phyloP scores from a whole-genome alignment of 768 basidiomycete genomes.

The Dioszegia crocea region DNA sequence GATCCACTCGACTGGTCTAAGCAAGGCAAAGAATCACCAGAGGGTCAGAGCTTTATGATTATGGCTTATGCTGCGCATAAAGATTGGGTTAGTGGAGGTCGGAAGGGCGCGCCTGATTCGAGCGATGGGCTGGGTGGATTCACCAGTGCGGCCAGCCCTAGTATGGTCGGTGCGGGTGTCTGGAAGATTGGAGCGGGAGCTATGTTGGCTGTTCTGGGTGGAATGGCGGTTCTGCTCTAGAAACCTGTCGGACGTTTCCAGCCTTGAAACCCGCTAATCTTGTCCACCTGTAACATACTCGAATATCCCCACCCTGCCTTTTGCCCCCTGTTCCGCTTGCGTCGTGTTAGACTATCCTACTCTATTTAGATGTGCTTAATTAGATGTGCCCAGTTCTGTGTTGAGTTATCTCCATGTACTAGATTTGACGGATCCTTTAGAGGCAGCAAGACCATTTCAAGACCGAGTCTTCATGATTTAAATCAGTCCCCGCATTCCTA shows the following conservation, averaged over 20 bases:
- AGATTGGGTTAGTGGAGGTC: conserved; percentile 35
- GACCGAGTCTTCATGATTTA: no score
- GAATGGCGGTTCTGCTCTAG: not conserved
- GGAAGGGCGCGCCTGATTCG: not conserved
- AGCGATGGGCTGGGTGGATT: conserved; percentile 3
- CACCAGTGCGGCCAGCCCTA: not conserved
- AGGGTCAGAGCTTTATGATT: conserved; percentile 47
- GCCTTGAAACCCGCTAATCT: no score
- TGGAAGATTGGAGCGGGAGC: not conserved
- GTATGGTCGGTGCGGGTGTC: not conserved
- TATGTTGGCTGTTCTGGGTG: not conserved
- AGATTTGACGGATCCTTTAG: no score
- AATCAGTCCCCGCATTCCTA: no score
- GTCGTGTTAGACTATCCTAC: no score
- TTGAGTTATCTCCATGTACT: no score
- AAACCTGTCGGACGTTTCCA: no score
- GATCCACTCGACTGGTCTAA: conserved; percentile 50
- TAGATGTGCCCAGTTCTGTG: no score
- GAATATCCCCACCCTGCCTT: not conserved
- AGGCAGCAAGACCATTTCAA: no score
- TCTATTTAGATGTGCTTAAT: no score
- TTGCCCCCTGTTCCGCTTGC: no score
- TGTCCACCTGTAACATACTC: not conserved
- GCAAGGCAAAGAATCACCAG: conserved; percentile 44
- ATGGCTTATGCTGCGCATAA: conserved; percentile 45